Base-by-base conservation (phyloP, 2,329 filamentous ascomycete species). In the Epichloe baconii region DNA sequence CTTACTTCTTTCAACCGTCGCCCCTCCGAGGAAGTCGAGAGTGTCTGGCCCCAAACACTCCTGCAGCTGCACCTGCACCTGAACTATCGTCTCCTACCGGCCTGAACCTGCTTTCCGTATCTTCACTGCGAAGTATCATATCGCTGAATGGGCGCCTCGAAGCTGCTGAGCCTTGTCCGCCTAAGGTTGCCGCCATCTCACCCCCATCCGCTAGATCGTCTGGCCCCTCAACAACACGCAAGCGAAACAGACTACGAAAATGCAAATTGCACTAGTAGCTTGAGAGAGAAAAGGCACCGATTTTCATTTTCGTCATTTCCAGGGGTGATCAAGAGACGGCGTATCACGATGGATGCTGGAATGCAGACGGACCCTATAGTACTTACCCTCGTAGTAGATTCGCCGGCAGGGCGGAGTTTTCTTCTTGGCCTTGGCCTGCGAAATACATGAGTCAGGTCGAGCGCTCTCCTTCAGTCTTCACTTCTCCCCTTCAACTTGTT, bases 241-340 rank as follows among this genome's bases (percentile, higher is more conserved):
- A 45, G 36, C 48, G 48, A 38, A 50, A 23, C 21, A 50, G 11
- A 19, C 19, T 50, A 17, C 48, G 26, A 12, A 50, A 49, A 44
- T n/a, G 41, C 40, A 26, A 31, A 17, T 21, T 34, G 43, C 26
- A 14, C 26, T 21, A n/a, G 12, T 15, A 34, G 21, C 12, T 15
- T 14, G n/a, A 31, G 26, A 37, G 31, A 42, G 5, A n/a, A 23
- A 36, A 26, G 10, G 12, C 31, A 19, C 4, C 19, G 7, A 12
- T 7, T 37, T 44, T 4, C 4, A 17, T 47, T 46, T 11, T 36
- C 37, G 14, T 15, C 26, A 31, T 31, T 31, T 31, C 26, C 26
- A 26, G 26, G 44, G 7, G 23, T 40, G 2, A 45, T 50, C 4
- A 47, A 23, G 19, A 40, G 47, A 23, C 44, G 31, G 40, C n/a